A percentile compares a stretch with the other conserved stretches of the same genome.
Evolutionary conservation across 768 basidiomycete genomes (phyloP).

Genomic region (Lenzites betulinus): DNA sequence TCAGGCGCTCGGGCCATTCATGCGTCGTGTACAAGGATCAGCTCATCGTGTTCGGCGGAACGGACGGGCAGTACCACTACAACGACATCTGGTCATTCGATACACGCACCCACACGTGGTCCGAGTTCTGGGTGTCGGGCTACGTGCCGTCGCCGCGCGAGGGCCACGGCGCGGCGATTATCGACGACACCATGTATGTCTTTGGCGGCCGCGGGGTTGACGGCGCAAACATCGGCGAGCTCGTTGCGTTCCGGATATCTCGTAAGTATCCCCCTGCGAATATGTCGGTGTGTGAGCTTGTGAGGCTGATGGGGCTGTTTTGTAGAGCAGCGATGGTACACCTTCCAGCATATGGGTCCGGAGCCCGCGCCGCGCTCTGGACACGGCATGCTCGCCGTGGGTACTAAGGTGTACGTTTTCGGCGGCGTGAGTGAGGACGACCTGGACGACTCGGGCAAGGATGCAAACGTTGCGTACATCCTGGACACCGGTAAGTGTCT

Average conservation of each 20-base stretch:
- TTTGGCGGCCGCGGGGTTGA: conserved; percentile 96
- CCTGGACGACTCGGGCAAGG: conserved; percentile 48
- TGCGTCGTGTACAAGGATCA: conserved; percentile 73
- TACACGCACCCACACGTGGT: conserved; percentile 73
- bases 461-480: conserved; percentile 75
- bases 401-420: conserved; percentile 82
- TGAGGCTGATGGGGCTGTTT: background rate
- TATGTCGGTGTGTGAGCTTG: background rate
- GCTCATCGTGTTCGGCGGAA: conserved; percentile 76
- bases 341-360: conserved; percentile 99
- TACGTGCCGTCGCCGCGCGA: conserved; percentile 92
- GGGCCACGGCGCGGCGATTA: conserved; percentile 90
- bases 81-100: conserved; percentile 98
- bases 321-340: conserved; percentile 93
- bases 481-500: conserved; percentile 85
- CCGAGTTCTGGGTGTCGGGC: conserved; percentile 88
- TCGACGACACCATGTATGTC: conserved; percentile 94
- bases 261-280: conserved; percentile 54
- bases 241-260: conserved; percentile 93
- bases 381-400: conserved; percentile 91
- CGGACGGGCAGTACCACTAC: conserved; percentile 98
- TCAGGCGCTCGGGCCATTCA: conserved; percentile 85
- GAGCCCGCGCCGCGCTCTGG: conserved; percentile 88
- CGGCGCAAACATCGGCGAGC: conserved; percentile 87
- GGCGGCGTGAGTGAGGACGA: conserved; percentile 87